phyloP scores from a whole-genome alignment of 2,329 filamentous ascomycete genomes.

The Scleromitrula shiraiana region DNA sequence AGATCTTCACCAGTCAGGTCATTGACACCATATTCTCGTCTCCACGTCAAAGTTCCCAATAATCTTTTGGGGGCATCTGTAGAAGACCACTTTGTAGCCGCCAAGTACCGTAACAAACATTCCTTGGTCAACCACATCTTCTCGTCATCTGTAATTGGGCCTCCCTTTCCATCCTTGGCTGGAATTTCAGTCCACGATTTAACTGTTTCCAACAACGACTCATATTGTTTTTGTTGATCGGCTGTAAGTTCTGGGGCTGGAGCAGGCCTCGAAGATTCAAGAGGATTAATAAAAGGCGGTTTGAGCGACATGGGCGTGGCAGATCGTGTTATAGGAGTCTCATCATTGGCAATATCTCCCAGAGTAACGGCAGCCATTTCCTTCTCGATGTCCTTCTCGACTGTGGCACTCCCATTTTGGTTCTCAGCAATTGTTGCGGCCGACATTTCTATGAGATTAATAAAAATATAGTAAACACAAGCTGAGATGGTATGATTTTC shows the following conservation, averaged over 20 bases:
- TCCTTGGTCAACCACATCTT: conserved; percentile 87
- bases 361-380: conserved; percentile 6
- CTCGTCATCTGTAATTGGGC: conserved; percentile 69
- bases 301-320: conserved; percentile 29
- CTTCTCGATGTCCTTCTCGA: conserved; percentile 10
- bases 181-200: conserved; percentile 65
- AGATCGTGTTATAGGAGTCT: not conserved
- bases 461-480: too few species aligned
- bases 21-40: conserved; percentile 78
- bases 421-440: conserved; percentile 3
- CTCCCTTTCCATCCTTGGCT: conserved; percentile 48
- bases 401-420: not conserved
- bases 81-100: conserved; percentile 85
- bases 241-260: conserved; percentile 53
- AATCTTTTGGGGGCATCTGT: conserved; percentile 71
- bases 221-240: conserved; percentile 79
- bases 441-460: conserved; percentile 1
- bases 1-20: conserved; percentile 76
- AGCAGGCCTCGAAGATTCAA: conserved; percentile 32
- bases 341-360: not conserved
- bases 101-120: conserved; percentile 85
- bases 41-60: conserved; percentile 74
- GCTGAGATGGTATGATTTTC: too few species aligned
- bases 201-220: conserved; percentile 61
- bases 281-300: conserved; percentile 26